Evolutionary conservation across 148 eudicot genomes (phyloP), one percentile per base, ranked within the genome.

Genomic region (Gaultheria prostrata): DNA sequence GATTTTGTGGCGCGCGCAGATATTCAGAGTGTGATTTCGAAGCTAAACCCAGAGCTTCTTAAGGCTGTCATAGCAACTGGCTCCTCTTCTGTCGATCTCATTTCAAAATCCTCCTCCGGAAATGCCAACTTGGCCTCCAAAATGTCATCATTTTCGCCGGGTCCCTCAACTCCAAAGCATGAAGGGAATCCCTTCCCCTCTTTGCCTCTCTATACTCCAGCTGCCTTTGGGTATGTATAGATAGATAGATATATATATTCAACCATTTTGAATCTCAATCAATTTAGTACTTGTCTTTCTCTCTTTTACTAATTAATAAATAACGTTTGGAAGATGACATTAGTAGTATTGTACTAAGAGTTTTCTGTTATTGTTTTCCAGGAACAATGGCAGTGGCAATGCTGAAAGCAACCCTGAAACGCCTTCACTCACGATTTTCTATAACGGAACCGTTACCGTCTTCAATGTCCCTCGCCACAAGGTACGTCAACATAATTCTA

Each of bases 31-130:
- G 93, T 81, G 12, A 88, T 92, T 15, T 89, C 94, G 2, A 94
- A 91, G 90, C 88, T 94, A 21, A 89, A 91, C 59, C 98, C 98
- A 8, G 91, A 92, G 51, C 79, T 94, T 1, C 82, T 94, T 43
- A 94, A 89, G 88, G 88, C 88, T 30, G 88, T 92, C 59, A 85
- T 94, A n/a, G 92, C 91, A 17, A 86, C 89, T 3, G 91, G 86
- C 15, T 79, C n/a, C n/a, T 2, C 50, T 10, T 48, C 86, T 7
- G 61, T 67, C 6, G 79, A 79, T 18, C n/a, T 9, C 20, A 0
- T 12, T 26, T 24, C 20, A 2, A 82, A 73, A n/a, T 10, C 43
- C 43, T 10, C 43, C 43, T 46, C 57, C 10, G 35, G 35, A 35
- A 73, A 73, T 35, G 7, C 48, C 33, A 45, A 20, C 4, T 10